phyloP scores from a whole-genome alignment of 176 grass and related monocot genomes.

The Sorghum bicolor region Sorghum_bicolor_NCBIv3 NC_012871.2:4053001-4053500 shows the following conservation, averaged over 20 bases:
- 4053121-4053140: conserved; percentile 29
- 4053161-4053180: conserved; percentile 99
- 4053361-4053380: conserved; percentile 90
- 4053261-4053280: conserved; percentile 21
- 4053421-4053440: conserved; percentile 99
- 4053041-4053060: neutral
- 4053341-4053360: conserved; percentile 99
- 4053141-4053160: conserved; percentile 50
- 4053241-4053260: conserved; percentile 63
- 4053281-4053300: conserved; percentile 16
- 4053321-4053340: conserved; percentile 38
- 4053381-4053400: conserved; percentile 87
- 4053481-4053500: conserved; percentile 6
- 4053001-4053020: conserved; percentile 19
- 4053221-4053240: conserved; percentile 98
- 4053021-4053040: neutral
- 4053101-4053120: neutral
- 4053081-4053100: neutral
- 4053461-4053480: conserved; percentile 12
- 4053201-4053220: conserved; percentile 96
- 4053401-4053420: conserved; percentile 92
- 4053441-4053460: conserved; percentile 37
- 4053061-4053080: neutral
- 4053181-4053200: conserved; percentile 95
- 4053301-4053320: conserved; percentile 23